phyloP scores from a whole-genome alignment of 1,284 basidiomycete species.

The Ceratobasidium papillatum region DNA sequence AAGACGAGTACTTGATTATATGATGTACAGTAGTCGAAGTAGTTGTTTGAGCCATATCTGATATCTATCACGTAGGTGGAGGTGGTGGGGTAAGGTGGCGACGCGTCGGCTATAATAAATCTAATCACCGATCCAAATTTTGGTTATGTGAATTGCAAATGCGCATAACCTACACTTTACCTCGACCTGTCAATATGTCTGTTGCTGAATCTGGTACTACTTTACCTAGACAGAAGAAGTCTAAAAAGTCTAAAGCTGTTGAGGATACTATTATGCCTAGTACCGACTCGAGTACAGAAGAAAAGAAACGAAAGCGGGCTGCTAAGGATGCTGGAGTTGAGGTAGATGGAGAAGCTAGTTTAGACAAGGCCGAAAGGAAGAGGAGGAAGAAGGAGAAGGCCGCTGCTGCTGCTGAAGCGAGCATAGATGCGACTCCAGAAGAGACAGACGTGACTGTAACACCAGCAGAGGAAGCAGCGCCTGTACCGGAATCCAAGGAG shows the following conservation, averaged over 20 bases:
- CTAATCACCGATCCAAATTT: slow-evolving; percentile 35
- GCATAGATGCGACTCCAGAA: slow-evolving; percentile 3
- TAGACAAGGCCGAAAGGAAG: slow-evolving; percentile 30
- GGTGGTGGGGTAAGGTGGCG: slow-evolving; percentile 3
- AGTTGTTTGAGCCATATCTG: slow-evolving; percentile 17
- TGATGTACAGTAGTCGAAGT: slow-evolving; percentile 16
- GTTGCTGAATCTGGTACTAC: background rate
- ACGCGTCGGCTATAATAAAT: background rate
- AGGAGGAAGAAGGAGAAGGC: slow-evolving; percentile 38
- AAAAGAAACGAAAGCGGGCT: slow-evolving; percentile 41
- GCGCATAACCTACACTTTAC: background rate
- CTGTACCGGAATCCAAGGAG: slow-evolving; percentile 38
- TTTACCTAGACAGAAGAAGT: slow-evolving; percentile 1
- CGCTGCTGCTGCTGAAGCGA: slow-evolving; percentile 1
- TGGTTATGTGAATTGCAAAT: slow-evolving; percentile 16
- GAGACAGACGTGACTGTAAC: background rate
- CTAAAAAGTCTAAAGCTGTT: slow-evolving; percentile 36
- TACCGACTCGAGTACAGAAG: slow-evolving; percentile 45
- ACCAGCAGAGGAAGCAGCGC: slow-evolving; percentile 14
- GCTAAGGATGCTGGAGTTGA: slow-evolving; percentile 29
- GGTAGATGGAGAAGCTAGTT: slow-evolving; percentile 25
- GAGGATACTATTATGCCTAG: background rate
- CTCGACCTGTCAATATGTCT: slow-evolving; percentile 4
- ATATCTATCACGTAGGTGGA: background rate
- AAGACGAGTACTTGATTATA: slow-evolving; percentile 24